These are phyloP conservation scores for Asterophora lycoperdoides DNA, from an alignment of 768 basidiomycete species.

Conservation along the genomic window DNA sequence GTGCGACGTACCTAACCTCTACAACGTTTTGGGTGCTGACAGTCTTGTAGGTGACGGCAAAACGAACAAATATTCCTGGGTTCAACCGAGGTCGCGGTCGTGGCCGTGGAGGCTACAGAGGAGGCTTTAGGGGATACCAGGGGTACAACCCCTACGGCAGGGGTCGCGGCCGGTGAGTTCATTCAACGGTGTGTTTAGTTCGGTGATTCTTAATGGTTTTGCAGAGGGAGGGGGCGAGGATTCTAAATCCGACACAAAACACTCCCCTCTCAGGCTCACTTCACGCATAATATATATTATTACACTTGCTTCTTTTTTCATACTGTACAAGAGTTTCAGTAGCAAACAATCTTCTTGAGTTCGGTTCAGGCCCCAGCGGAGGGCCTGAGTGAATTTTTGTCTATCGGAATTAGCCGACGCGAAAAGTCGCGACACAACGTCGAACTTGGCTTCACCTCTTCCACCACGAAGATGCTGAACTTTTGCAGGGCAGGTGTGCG, in stretches of 20 bases:
- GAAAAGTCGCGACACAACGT: not conserved
- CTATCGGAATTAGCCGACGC: conserved; percentile 5
- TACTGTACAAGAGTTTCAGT: conserved; percentile 10
- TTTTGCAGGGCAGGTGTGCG: conserved; percentile 35
- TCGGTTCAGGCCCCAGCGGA: no score
- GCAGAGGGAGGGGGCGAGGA: conserved; percentile 61
- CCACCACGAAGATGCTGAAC: conserved; percentile 29
- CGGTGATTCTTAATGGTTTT: conserved; percentile 1
- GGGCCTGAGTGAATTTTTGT: conserved; percentile 2
- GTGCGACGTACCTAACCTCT: conserved; percentile 32
- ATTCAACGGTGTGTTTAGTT: not conserved
- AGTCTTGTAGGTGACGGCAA: conserved; percentile 73
- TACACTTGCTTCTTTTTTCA: conserved; percentile 10
- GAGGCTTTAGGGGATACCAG: conserved; percentile 43
- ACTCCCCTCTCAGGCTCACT: conserved; percentile 2
- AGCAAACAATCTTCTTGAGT: not conserved
- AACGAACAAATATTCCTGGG: conserved; percentile 94
- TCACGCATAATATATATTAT: conserved; percentile 14
- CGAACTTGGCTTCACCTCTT: not conserved
- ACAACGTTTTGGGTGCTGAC: not conserved
- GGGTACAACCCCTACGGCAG: conserved; percentile 63
- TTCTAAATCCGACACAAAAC: conserved; percentile 34
- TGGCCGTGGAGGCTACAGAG: conserved; percentile 57
- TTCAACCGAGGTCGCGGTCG: conserved; percentile 82
- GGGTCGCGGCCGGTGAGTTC: conserved; percentile 68